Percentiles rank a stretch among this genome's conserved stretches.
phyloP scores from a whole-genome alignment of 106 monocot genomes.

The Amphibolis antarctica region DNA sequence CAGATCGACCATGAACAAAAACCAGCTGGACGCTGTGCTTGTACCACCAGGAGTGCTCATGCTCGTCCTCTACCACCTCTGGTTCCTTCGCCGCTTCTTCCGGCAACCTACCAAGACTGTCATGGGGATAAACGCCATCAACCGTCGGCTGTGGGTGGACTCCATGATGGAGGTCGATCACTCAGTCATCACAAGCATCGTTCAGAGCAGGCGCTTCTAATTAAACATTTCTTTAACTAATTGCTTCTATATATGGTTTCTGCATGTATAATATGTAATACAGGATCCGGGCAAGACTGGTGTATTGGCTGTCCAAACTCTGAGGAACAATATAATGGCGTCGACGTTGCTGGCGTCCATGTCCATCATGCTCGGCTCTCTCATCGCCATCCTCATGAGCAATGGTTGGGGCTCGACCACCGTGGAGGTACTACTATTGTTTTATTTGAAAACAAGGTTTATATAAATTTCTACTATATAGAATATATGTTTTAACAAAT shows the following conservation, averaged over 20 bases:
- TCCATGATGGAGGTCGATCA: slow-evolving; percentile 13
- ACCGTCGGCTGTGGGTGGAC: slow-evolving; percentile 12
- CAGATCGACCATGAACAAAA: too few species aligned
- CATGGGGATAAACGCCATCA: slow-evolving; percentile 22
- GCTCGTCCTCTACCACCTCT: slow-evolving; percentile 11
- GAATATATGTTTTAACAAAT: too few species aligned
- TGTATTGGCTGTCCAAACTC: slow-evolving; percentile 59
- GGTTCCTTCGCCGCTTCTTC: slow-evolving; percentile 16
- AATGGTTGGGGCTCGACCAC: slow-evolving; percentile 8
- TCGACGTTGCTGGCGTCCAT: slow-evolving; percentile 57
- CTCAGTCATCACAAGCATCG: too few species aligned
- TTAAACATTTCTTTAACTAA: too few species aligned
- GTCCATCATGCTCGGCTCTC: slow-evolving; percentile 60
- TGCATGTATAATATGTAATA: too few species aligned
- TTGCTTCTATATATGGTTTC: too few species aligned
- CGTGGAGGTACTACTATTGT: background rate
- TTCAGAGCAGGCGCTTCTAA: too few species aligned
- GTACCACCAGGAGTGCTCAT: slow-evolving; percentile 13
- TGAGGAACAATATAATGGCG: slow-evolving; percentile 87
- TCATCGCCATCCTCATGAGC: slow-evolving; percentile 51
- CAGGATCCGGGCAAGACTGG: slow-evolving; percentile 54
- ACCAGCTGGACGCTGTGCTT: slow-evolving; percentile 1
- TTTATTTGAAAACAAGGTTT: too few species aligned
- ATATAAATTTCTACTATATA: too few species aligned
- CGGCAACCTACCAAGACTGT: slow-evolving; percentile 5